Evolutionary conservation across 768 basidiomycete genomes (phyloP), one percentile per base, ranked within the genome.

Genomic region (Russula olivacea): DNA sequence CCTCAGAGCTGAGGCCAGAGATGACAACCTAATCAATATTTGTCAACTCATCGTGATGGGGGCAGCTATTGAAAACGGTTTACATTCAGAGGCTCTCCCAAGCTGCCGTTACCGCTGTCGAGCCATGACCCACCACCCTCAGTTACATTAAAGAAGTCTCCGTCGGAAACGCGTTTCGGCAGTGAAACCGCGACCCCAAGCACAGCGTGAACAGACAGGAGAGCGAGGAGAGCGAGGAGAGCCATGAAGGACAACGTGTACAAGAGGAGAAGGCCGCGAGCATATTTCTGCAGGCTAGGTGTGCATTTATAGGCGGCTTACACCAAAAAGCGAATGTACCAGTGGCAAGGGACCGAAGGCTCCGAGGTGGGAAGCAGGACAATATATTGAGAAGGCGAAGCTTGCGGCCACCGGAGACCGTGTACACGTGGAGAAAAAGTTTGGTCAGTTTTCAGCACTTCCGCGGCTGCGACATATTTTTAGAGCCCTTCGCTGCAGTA

Each of bases 1-100:
- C 74, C 0, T 81, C 73, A 9, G 84, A 85, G 68, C 86, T 88
- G 47, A 78, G 67, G 0, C 81, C 85, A 2, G 87, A 89, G 59
- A 89, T 80, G 65, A 89, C 87, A 51, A 88, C 78, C 80, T 81
- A 48, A 23, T 40, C 48, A 45, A 50, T 19, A 15, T 38, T 19
- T 48, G 56, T 55, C 41, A 50, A 9, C 32, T 43, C 23, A 23
- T 40, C 28, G n/a, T 34, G 34, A 23, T 28, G 14, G 4, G 6
- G 14, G 36, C 8, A 47, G 6, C 55, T 59, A 62, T 40, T 21
- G 23, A 7, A 8, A 11, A 45, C 3, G 14, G 57, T 69, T 32
- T 59, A 78, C 81, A 71, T 85, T 77, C 68, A 82, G 63, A 15
- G 79, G 76, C 70, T 76, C 78, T 12, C 77, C 81, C 4, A 74